Conservation (phyloP, 1,284 basidiomycete species). For the Neolentinus lepideus region DNA sequence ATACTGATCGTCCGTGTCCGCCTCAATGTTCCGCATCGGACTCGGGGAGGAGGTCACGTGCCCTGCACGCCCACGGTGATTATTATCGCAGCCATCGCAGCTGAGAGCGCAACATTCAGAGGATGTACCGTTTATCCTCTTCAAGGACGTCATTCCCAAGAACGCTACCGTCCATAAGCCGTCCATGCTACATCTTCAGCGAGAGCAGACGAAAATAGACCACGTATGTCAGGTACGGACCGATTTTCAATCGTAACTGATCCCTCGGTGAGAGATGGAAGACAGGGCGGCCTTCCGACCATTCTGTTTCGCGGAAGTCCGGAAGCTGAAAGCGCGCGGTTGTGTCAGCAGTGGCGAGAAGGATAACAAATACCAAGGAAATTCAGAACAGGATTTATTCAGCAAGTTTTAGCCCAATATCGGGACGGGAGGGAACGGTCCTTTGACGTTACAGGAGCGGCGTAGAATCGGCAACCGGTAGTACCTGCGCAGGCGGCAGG, state of each 20-base stretch:
- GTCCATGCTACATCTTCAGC: neutral
- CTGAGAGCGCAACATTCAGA: neutral
- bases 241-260: neutral
- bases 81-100: neutral
- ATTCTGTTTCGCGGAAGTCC: neutral
- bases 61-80: neutral
- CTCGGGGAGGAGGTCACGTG: neutral
- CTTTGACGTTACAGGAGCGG: too few relatives aligned
- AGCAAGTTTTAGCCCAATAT: neutral
- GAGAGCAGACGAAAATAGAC: neutral
- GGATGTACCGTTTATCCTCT: neutral
- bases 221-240: neutral
- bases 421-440: neutral
- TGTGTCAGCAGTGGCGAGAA: neutral
- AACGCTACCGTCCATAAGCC: neutral
- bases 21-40: neutral
- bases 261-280: neutral
- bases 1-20: neutral
- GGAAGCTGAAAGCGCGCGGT: neutral
- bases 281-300: neutral
- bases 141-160: neutral
- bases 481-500: too few relatives aligned
- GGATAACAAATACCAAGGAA: neutral
- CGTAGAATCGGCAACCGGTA: too few relatives aligned
- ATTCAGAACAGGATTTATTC: neutral